Base-by-base conservation (phyloP, 345 rosid genomes). In the Eucalyptus grandis region DNA sequence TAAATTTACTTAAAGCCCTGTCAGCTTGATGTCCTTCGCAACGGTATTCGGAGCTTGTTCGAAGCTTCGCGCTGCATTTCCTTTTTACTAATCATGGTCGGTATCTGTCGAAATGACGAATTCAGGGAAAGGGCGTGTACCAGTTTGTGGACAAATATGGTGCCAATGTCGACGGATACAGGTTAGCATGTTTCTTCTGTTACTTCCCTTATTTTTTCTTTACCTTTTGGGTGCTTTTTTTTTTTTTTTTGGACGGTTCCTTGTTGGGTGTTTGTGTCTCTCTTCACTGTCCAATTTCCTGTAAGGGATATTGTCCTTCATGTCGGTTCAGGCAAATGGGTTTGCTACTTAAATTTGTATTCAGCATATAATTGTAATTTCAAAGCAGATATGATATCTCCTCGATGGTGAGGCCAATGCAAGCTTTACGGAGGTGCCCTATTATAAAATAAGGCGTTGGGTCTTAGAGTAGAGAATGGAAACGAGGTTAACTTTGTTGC, bases 141-240 rank as follows among this genome's bases (percentile, higher is more conserved):
- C 98, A 96, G 86, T 98, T 86, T 89, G 96, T 94, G 13, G 98
- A 98, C 98, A 97, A 98, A 90, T 98, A 97, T 31, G 99, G 99
- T 67, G 99, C 99, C 47, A 96, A 97, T 83, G 99, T 98, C 13
- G 99, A 97, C 89, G 98, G 99, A 7, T 98, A 98, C 98, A 97
- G 97, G 99, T 95, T 34, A 87, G 47, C 51, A 54, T n/a, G 43
- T 22, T 89, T 19, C 50, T 31, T 53, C 50, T 5, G 27, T 51
- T 34, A 26, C 77, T 77, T 47, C 15, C 43, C 86, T 44, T 54
- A 37, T 15, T n/a, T 46, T 17, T 24, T 1, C 2, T 40, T 80
- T 47, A 56, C 9, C 47, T 77, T 77, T 37, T 16, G 82, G 82
- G 85, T 11, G 27, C 43, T 40, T 40, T 40, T 43, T 40, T 40